Base-by-base conservation (phyloP, 768 basidiomycete genomes). In the Phaffia tasmanica region DNA sequence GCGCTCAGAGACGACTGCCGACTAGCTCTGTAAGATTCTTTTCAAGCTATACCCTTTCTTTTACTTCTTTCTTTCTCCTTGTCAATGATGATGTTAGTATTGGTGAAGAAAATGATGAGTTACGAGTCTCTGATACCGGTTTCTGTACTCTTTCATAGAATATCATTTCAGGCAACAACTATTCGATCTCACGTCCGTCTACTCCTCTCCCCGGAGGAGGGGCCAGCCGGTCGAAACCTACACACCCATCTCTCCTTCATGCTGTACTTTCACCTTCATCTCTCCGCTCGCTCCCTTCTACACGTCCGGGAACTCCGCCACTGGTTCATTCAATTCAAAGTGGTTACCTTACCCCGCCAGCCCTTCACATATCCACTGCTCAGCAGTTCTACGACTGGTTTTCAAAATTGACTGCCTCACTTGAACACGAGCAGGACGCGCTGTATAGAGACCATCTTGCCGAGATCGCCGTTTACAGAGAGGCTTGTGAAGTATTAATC, bases 311-410 rank as follows among this genome's bases (percentile, higher is more conserved):
- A 29, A 46, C 56, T 70, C 72, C 1, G 25, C 71, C 29, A 48
- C 60, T 64, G 23, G 64, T 29, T 42, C 79, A 71, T 42, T 23
- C 55, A 65, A 30, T n/a, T 47, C 4, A n/a, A 0, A 18, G 51
- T 27, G 50, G 62, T 1, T 42, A 46, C 54, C 25, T 18, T 47
- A 42, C 29, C 62, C 48, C 49, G 27, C 27, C 42, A 60, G 61
- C 81, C 59, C 82, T 84, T 50, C 86, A 88, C 5, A 85, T 98
- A 49, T 83, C 86, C 69, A 94, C 91, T 0, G 86, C 92, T 0
- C 90, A 98, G 72, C 91, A 97, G 71, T 94, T 99, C 77, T 90
- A 93, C 74, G 94, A 98, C 77, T 95, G 92, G 86, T 94, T 92
- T 75, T 81, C 89, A 3, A 81, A 87, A 50, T 85, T 99, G 62